Evolutionary conservation across 768 basidiomycete genomes (phyloP).

Genomic region (Hygrophorus russula): DNA sequence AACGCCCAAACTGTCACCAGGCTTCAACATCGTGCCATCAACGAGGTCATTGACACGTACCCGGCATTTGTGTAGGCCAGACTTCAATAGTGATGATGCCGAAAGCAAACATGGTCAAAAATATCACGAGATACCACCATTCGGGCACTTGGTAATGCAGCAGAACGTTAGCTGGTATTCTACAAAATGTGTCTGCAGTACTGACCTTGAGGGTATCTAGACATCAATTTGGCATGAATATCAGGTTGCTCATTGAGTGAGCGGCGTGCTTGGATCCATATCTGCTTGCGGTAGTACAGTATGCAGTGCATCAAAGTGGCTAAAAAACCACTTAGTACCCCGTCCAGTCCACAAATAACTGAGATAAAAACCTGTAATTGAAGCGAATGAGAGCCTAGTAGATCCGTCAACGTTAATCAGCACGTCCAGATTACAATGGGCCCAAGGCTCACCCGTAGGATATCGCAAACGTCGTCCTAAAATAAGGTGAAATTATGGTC

Average conservation of each 20-base stretch:
- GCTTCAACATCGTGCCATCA: too few relatives aligned
- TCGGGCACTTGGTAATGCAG: constrained; percentile 40
- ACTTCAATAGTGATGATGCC: constrained; percentile 61
- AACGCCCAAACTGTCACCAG: constrained; percentile 22
- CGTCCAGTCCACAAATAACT: too few relatives aligned
- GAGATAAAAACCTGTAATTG: constrained; percentile 34
- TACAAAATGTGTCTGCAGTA: too few relatives aligned
- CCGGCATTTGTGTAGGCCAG: constrained; percentile 44
- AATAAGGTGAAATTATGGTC: too few relatives aligned
- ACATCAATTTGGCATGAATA: constrained; percentile 78
- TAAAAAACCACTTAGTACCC: too few relatives aligned
- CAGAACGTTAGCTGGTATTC: too few relatives aligned
- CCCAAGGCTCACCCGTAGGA: constrained; percentile 33
- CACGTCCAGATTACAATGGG: too few relatives aligned
- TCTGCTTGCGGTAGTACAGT: constrained; percentile 71
- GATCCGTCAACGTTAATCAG: too few relatives aligned
- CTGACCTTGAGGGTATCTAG: constrained; percentile 41
- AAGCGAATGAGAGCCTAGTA: constrained; percentile 52
- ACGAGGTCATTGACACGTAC: too few relatives aligned
- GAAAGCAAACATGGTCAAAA: constrained; percentile 57
- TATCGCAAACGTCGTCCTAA: too few relatives aligned
- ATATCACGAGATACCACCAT: constrained; percentile 74
- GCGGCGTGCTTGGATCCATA: constrained; percentile 59
- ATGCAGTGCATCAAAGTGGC: constrained; percentile 60
- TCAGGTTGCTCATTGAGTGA: constrained; percentile 74